A percentile compares a stretch with the other conserved stretches of the same genome.
phyloP scores from a whole-genome alignment of 148 eudicot genomes.

The Rhododendron vialii region DNA sequence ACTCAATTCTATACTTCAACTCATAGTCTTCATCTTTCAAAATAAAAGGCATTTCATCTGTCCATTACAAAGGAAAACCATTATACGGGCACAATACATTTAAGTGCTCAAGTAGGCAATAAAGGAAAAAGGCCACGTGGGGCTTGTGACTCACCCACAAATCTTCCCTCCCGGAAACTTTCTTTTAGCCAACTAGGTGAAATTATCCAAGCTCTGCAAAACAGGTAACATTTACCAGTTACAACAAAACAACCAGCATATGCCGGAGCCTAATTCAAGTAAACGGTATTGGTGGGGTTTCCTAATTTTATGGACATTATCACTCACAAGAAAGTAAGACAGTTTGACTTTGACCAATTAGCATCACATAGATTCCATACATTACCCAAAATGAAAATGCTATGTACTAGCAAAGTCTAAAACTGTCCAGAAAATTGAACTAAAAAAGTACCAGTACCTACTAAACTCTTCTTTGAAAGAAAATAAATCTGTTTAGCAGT shows the following conservation, averaged over 20 bases:
- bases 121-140: background rate
- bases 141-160: conserved; percentile 52
- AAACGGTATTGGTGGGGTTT: background rate
- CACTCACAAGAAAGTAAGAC: background rate
- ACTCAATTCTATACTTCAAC: conserved; percentile 51
- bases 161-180: conserved; percentile 64
- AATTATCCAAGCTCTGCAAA: conserved; percentile 79
- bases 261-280: background rate
- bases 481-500: background rate
- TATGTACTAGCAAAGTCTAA: background rate
- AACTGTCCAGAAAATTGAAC: background rate
- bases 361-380: background rate
- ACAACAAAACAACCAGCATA: background rate
- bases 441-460: background rate
- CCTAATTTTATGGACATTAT: background rate
- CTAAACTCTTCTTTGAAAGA: background rate
- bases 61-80: conserved; percentile 8
- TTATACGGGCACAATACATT: background rate
- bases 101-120: background rate
- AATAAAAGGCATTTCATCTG: conserved; percentile 80
- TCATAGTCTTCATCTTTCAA: conserved; percentile 61
- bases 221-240: conserved; percentile 3
- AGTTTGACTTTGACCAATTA: background rate
- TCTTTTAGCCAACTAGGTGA: conserved; percentile 85
- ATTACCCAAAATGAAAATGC: background rate